Evolutionary conservation across 2,329 filamentous ascomycete species (phyloP).

Genomic region (Fusarium ramigenum): DNA sequence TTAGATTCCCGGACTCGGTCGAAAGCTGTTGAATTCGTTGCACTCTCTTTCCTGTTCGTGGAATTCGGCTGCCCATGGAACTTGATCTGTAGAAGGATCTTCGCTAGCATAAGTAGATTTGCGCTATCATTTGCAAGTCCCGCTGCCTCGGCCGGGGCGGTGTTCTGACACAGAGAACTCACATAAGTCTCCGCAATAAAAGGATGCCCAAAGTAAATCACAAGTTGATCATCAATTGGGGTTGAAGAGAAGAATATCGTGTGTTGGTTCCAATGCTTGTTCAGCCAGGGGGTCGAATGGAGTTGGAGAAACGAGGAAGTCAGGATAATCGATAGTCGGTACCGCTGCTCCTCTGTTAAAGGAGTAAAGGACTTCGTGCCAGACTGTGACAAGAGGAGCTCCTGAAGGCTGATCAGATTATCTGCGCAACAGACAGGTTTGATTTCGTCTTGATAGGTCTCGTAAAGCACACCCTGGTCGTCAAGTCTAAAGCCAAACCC

Average conservation of each 20-base stretch:
- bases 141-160: too few relatives aligned
- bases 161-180: too few relatives aligned
- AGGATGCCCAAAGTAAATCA: fast-evolving
- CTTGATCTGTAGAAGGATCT: background rate
- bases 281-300: background rate
- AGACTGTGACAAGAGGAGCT: background rate
- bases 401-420: background rate
- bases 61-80: background rate
- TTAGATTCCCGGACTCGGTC: background rate
- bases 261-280: background rate
- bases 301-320: background rate
- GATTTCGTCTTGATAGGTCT: background rate
- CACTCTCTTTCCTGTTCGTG: fast-evolving
- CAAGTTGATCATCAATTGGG: background rate
- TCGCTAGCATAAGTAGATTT: background rate
- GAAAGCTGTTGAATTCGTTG: background rate
- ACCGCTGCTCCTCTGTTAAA: background rate
- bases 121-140: background rate
- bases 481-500: background rate
- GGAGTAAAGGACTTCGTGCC: fast-evolving
- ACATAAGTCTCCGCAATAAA: too few relatives aligned
- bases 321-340: background rate
- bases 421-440: background rate
- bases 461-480: background rate
- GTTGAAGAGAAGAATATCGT: background rate